Evolutionary conservation across 257 asterid genomes (phyloP).

Genomic region (Ilex asprella): DNA sequence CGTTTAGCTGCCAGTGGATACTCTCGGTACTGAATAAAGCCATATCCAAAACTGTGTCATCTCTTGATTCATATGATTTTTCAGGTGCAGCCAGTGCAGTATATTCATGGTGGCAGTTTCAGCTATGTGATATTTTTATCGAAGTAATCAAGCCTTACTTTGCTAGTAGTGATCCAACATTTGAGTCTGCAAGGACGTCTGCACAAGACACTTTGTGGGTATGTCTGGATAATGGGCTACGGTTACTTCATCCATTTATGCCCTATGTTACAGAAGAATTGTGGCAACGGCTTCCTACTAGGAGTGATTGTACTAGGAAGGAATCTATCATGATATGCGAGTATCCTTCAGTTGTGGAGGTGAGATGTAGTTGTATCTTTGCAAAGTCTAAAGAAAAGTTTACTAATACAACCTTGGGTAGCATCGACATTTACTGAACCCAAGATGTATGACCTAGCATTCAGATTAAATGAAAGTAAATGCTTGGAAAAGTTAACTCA

Average conservation of each 20-base stretch:
- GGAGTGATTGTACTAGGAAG: slow-evolving; percentile 47
- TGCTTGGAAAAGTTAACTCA: no score
- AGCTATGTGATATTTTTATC: slow-evolving; percentile 85
- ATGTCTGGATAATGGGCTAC: slow-evolving; percentile 78
- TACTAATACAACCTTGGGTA: no score
- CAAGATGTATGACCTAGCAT: no score
- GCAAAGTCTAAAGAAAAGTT: not conserved
- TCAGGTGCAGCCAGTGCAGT: slow-evolving; percentile 92
- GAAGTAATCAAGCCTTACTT: slow-evolving; percentile 94
- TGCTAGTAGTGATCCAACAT: slow-evolving; percentile 38
- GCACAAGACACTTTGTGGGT: slow-evolving; percentile 91
- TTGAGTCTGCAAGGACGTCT: slow-evolving; percentile 39
- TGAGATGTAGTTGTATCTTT: slow-evolving; percentile 18
- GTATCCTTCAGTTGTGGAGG: slow-evolving; percentile 71
- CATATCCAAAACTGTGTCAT: slow-evolving; percentile 55
- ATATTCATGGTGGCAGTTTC: slow-evolving; percentile 90
- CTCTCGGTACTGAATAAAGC: slow-evolving; percentile 83
- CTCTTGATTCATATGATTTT: slow-evolving; percentile 69
- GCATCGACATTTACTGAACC: no score
- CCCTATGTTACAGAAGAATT: slow-evolving; percentile 91
- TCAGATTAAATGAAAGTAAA: no score
- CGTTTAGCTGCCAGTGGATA: slow-evolving; percentile 95
- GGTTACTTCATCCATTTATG: slow-evolving; percentile 94
- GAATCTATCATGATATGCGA: slow-evolving; percentile 80
- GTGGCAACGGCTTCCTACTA: slow-evolving; percentile 95